phyloP scores from a whole-genome alignment of 345 rosid species.

The Salix koriyanagi region DNA sequence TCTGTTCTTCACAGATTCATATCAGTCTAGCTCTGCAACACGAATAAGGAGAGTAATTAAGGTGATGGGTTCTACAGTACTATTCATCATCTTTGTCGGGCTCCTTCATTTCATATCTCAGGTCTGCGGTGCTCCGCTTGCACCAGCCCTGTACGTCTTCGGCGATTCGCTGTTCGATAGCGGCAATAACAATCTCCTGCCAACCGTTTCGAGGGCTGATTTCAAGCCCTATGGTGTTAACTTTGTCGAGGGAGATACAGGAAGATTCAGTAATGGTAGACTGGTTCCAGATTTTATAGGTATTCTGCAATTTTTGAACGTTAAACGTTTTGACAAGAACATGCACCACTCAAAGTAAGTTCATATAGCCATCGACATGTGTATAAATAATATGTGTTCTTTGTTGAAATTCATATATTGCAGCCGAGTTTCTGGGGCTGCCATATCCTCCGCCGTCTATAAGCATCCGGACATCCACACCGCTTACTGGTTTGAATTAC shows the following conservation, averaged over 20 bases:
- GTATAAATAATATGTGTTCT: background rate
- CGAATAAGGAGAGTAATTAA: background rate
- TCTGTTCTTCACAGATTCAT: background rate
- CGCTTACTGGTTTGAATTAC: constrained; percentile 39
- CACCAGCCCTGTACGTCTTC: constrained; percentile 42
- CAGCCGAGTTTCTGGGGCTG: constrained; percentile 45
- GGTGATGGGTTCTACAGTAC: background rate
- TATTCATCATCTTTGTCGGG: background rate
- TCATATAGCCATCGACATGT: background rate
- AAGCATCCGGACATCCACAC: background rate
- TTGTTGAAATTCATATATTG: background rate
- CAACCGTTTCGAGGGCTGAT: constrained; percentile 36
- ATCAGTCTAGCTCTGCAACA: background rate
- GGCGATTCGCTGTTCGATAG: constrained; percentile 49
- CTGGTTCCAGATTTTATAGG: constrained; percentile 40
- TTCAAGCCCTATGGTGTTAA: constrained; percentile 36
- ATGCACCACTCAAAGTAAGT: too few relatives aligned
- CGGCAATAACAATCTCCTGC: constrained; percentile 47
- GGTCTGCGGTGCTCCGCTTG: constrained; percentile 3
- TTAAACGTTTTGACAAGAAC: background rate
- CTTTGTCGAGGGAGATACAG: constrained; percentile 32
- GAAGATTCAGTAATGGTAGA: constrained; percentile 55
- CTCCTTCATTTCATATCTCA: background rate
- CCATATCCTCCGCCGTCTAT: constrained; percentile 43
- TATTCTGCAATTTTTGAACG: background rate